Conservation (phyloP, 1,284 basidiomycete genomes). For the Sporisorium exsertum region DNA sequence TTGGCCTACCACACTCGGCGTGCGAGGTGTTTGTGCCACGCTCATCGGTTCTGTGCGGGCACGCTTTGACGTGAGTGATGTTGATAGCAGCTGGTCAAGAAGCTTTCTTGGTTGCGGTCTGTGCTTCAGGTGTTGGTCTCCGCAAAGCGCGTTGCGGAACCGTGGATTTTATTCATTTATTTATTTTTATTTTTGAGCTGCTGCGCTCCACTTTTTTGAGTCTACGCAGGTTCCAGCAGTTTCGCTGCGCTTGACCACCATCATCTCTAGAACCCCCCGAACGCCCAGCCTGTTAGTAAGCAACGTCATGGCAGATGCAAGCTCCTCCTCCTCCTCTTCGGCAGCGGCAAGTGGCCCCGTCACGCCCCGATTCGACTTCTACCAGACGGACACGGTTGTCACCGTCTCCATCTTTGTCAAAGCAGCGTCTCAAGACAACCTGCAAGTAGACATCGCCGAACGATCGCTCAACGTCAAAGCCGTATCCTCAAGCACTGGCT, state of each 20-base stretch:
- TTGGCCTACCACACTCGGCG: slow-evolving; percentile 12
- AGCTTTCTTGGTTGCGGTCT: slow-evolving; percentile 9
- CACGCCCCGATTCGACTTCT: slow-evolving; percentile 65
- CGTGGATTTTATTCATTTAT: slow-evolving; percentile 1
- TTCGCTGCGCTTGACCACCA: slow-evolving; percentile 20
- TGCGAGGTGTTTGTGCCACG: slow-evolving; percentile 12
- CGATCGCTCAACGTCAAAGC: slow-evolving; percentile 33
- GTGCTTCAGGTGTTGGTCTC: slow-evolving; percentile 28
- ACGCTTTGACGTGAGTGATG: neutral
- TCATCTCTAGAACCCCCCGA: too few relatives aligned
- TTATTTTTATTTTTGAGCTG: neutral
- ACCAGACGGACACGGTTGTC: slow-evolving; percentile 65
- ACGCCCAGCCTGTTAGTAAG: too few relatives aligned
- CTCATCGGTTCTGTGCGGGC: slow-evolving; percentile 16
- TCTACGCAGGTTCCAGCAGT: slow-evolving; percentile 19
- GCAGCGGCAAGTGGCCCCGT: neutral
- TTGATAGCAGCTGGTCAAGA: slow-evolving; percentile 1
- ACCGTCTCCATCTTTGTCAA: slow-evolving; percentile 64
- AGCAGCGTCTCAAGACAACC: slow-evolving; percentile 40
- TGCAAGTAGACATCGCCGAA: slow-evolving; percentile 35
- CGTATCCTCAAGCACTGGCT: slow-evolving; percentile 21
- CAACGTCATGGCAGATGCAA: slow-evolving; percentile 17
- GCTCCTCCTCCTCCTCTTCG: neutral
- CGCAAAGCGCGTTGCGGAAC: slow-evolving; percentile 9
- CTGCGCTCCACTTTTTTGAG: slow-evolving; percentile 9